Evolutionary conservation across 306 rosid genomes (phyloP).

Genomic region (Hylodesmum podocarpum): DNA sequence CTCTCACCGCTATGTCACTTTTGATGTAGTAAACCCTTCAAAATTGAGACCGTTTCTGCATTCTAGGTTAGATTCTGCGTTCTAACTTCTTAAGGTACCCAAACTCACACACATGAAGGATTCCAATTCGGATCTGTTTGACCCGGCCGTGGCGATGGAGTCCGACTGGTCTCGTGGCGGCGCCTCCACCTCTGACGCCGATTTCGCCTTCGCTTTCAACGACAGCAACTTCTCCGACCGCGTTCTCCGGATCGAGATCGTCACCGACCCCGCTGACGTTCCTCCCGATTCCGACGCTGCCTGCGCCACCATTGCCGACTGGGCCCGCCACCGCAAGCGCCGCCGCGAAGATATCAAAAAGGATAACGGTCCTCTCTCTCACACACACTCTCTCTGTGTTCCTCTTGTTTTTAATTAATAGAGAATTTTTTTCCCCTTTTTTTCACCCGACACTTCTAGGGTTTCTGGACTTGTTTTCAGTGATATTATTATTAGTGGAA

Average conservation of each 20-base stretch:
- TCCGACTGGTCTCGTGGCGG: conserved; percentile 52
- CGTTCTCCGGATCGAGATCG: conserved; percentile 82
- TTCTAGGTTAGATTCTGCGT: neutral
- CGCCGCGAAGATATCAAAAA: conserved; percentile 80
- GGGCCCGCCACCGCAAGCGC: conserved; percentile 94
- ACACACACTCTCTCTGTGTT: neutral
- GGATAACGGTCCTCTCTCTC: conserved; percentile 51
- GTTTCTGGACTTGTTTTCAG: neutral
- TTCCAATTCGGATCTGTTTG: conserved; percentile 74
- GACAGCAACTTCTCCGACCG: conserved; percentile 97
- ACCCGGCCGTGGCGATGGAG: conserved; percentile 71
- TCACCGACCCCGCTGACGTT: conserved; percentile 52
- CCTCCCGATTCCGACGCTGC: conserved; percentile 54
- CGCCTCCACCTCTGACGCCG: conserved; percentile 59
- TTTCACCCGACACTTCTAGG: no score
- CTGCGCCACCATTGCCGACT: conserved; percentile 73
- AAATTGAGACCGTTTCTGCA: neutral
- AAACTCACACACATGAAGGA: conserved; percentile 29
- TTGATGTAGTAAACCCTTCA: neutral
- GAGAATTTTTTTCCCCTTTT: no score
- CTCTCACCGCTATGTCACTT: neutral
- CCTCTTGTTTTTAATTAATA: neutral
- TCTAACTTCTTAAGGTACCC: neutral
- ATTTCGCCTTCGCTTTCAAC: conserved; percentile 94
- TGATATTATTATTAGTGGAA: neutral